Base-by-base conservation (phyloP, 176 grass and related monocot species). In the Paspalum vaginatum region DNA sequence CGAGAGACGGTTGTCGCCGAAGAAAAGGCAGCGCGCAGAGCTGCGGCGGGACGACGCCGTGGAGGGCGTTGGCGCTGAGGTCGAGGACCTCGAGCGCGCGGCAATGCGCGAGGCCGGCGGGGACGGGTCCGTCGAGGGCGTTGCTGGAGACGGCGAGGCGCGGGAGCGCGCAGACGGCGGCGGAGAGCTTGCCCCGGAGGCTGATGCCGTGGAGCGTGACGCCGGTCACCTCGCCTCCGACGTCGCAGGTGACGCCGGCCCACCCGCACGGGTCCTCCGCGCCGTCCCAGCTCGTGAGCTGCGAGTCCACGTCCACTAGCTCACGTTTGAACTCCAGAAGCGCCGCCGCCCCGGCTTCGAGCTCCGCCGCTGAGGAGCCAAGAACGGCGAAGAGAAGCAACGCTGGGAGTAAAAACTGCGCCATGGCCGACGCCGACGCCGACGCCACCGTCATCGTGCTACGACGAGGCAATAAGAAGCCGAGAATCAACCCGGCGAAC, bases 51-150 rank as follows among this genome's bases (percentile, higher is more conserved):
- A 98, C 72, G 43, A 44, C 26, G 12, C 92, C 81, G 50, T 87
- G 90, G 44, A 98, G n/a, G 21, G 59, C 57, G 68, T 98, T 98
- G 48, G 85, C 91, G 80, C 92, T 94, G 65, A 98, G 77, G 85
- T 98, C 89, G 71, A 98, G 95, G 41, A 94, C 86, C 88, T 91
- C n/a, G 75, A 98, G 77, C 44, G 55, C 59, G 24, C 15, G 43
- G 85, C 95, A 98, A 4, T 65, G 50, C 73, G 54, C 39, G 41
- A 98, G 87, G 6, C 78, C 83, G 5, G 66, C 12, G 0, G 92
- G 90, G 49, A 98, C 13, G 8, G 70, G 27, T 2, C 95, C 59
- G 85, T 75, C 18, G n/a, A 98, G 78, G 38, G 65, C 57, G 74
- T 98, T 98, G 42, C 65, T 84, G 56, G 95, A 98, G 9, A 94